Percentiles rank a stretch among this genome's conserved stretches.
phyloP scores from a whole-genome alignment of 1,284 basidiomycete species.

The Exobasidium cylindrosporum region DNA sequence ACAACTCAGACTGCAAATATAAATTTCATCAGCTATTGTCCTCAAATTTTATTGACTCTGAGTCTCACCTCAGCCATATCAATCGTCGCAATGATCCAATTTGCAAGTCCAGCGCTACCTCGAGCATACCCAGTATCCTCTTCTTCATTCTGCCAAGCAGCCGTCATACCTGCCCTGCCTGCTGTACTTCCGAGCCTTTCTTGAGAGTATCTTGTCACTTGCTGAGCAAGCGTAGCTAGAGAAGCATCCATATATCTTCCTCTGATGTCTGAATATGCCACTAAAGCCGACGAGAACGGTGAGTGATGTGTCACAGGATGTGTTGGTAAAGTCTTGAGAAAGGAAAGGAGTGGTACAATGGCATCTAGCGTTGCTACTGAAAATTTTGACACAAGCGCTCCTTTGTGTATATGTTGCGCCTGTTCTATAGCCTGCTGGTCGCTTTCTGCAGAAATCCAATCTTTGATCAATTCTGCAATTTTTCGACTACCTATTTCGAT shows the following conservation, averaged over 20 bases:
- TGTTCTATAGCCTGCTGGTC: constrained; percentile 31
- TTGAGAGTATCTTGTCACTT: constrained; percentile 28
- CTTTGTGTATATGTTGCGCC: constrained; percentile 22
- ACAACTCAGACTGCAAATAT: constrained; percentile 6
- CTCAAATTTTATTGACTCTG: no score
- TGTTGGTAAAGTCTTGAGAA: constrained; percentile 33
- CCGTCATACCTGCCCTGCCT: constrained; percentile 34
- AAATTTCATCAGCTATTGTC: neutral
- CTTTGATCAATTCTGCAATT: constrained; percentile 37
- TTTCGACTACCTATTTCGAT: constrained; percentile 47
- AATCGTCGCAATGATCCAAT: constrained; percentile 36
- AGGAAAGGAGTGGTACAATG: constrained; percentile 38
- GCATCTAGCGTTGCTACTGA: constrained; percentile 32
- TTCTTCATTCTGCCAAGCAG: constrained; percentile 27
- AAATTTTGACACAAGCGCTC: constrained; percentile 26
- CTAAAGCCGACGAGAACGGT: constrained; percentile 33
- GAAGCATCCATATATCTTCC: constrained; percentile 32
- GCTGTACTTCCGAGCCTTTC: constrained; percentile 34
- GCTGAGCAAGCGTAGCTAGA: constrained; percentile 21
- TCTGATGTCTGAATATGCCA: constrained; percentile 27
- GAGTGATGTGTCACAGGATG: constrained; percentile 35
- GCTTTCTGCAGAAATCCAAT: constrained; percentile 44
- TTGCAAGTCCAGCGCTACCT: constrained; percentile 25
- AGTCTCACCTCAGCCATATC: constrained; percentile 31
- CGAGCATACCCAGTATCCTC: constrained; percentile 29